phyloP scores from a whole-genome alignment of 2,329 filamentous ascomycete species.

The Cadophora gregata region DNA sequence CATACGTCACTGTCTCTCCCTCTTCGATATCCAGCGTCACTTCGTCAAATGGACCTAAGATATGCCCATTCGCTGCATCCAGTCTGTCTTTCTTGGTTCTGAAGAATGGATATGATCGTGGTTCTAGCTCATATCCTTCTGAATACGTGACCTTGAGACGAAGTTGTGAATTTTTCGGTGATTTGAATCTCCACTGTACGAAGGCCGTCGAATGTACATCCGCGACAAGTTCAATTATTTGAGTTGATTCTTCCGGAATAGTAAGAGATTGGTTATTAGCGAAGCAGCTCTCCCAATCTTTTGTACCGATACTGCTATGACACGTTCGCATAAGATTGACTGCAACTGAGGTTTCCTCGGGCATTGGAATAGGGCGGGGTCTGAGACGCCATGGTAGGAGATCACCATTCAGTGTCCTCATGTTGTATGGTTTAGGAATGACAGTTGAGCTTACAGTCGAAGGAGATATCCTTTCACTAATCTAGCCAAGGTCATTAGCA shows the following conservation, averaged over 20 bases:
- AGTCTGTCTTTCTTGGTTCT: slow-evolving; percentile 48
- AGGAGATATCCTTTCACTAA: slow-evolving; percentile 36
- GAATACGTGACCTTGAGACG: slow-evolving; percentile 42
- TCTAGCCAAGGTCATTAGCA: slow-evolving; percentile 28
- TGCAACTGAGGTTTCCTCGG: slow-evolving; percentile 24
- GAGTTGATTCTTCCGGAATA: slow-evolving; percentile 30
- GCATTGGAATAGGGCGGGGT: slow-evolving; percentile 46
- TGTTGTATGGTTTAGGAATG: slow-evolving; percentile 35
- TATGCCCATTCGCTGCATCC: slow-evolving; percentile 41
- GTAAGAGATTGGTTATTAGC: slow-evolving; percentile 19
- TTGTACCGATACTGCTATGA: slow-evolving; percentile 29
- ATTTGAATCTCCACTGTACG: slow-evolving; percentile 31
- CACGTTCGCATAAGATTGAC: slow-evolving; percentile 21
- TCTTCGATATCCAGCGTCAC: slow-evolving; percentile 39
- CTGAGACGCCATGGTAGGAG: slow-evolving; percentile 48
- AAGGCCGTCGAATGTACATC: slow-evolving; percentile 43
- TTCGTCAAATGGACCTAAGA: slow-evolving; percentile 49
- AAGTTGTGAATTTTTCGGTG: slow-evolving; percentile 19
- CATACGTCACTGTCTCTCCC: slow-evolving; percentile 37
- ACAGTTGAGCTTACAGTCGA: neutral
- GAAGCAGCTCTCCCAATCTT: slow-evolving; percentile 31
- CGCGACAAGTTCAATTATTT: slow-evolving; percentile 39
- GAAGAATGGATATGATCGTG: slow-evolving; percentile 48
- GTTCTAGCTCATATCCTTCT: slow-evolving; percentile 45
- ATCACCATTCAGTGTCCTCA: slow-evolving; percentile 48